A percentile compares a stretch with the other conserved stretches of the same genome.
Conservation (phyloP, 768 basidiomycete species). For the Punctularia strigosozonata region DNA sequence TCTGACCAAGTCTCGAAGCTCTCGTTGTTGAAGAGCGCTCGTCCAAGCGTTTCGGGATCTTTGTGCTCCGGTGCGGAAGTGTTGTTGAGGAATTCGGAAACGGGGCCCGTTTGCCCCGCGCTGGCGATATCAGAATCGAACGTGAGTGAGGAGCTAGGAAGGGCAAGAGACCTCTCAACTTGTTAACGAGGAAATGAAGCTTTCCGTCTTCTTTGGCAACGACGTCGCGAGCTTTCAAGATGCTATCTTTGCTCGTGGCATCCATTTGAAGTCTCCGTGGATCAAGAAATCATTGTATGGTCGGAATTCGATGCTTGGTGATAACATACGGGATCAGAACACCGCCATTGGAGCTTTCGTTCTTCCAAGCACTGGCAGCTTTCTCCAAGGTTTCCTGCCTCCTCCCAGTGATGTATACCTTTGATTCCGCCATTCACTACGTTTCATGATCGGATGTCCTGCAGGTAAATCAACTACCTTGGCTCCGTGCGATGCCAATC, state of each 20-base stretch:
- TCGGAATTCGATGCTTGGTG: background rate
- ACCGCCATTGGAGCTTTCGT: slow-evolving; percentile 28
- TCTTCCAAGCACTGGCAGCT: slow-evolving; percentile 35
- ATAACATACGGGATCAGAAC: slow-evolving; percentile 45
- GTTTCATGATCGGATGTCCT: no score
- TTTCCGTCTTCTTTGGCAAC: slow-evolving; percentile 53
- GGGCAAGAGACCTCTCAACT: slow-evolving; percentile 33
- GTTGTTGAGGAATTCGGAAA: slow-evolving; percentile 44
- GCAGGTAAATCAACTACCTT: no score
- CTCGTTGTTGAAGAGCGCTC: slow-evolving; percentile 60
- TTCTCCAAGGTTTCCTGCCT: slow-evolving; percentile 53
- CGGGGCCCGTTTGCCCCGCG: slow-evolving; percentile 65
- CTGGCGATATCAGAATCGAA: slow-evolving; percentile 22
- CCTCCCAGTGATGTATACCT: slow-evolving; percentile 73
- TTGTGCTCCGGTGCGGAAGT: slow-evolving; percentile 45
- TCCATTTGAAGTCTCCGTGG: slow-evolving; percentile 51
- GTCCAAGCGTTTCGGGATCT: slow-evolving; percentile 52
- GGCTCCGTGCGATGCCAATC: slow-evolving; percentile 67
- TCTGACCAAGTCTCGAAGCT: slow-evolving; percentile 50
- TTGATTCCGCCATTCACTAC: no score
- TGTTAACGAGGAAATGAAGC: slow-evolving; percentile 73
- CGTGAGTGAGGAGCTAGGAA: background rate
- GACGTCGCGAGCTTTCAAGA: slow-evolving; percentile 37
- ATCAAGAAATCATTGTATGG: background rate
- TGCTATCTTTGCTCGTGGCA: slow-evolving; percentile 58